phyloP scores from a whole-genome alignment of 2,329 filamentous ascomycete genomes.

The Sporothrix phasma region DNA sequence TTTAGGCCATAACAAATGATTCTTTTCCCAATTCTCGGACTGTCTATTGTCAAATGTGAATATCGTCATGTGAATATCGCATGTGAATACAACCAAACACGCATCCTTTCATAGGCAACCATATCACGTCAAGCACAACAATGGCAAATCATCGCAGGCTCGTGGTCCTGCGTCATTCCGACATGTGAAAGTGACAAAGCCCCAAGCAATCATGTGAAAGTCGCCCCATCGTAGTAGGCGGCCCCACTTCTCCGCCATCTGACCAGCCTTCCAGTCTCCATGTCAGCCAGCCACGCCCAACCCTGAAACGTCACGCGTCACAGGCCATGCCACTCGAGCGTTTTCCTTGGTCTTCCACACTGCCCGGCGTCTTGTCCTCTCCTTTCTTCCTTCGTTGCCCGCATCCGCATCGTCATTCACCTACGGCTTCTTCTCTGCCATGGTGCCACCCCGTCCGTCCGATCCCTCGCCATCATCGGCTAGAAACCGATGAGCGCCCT shows the following conservation, averaged over 20 bases:
- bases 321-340: background rate
- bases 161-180: background rate
- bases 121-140: background rate
- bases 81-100: too few species aligned
- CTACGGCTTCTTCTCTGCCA: too few species aligned
- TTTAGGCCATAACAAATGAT: background rate
- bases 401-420: too few species aligned
- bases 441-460: too few species aligned
- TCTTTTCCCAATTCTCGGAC: background rate
- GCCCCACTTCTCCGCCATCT: slow-evolving; percentile 7
- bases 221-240: background rate
- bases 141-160: background rate
- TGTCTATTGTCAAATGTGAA: background rate
- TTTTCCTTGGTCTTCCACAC: background rate
- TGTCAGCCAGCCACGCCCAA: background rate
- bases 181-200: background rate
- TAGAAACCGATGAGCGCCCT: too few species aligned
- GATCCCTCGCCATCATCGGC: too few species aligned
- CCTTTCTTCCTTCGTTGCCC: too few species aligned
- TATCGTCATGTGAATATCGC: too few species aligned
- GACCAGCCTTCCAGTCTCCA: background rate
- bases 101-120: too few species aligned
- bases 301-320: background rate
- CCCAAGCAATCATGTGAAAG: background rate
- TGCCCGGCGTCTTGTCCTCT: too few species aligned